phyloP scores from a whole-genome alignment of 2,329 filamentous ascomycete species.

The Lomentospora prolificans region DNA sequence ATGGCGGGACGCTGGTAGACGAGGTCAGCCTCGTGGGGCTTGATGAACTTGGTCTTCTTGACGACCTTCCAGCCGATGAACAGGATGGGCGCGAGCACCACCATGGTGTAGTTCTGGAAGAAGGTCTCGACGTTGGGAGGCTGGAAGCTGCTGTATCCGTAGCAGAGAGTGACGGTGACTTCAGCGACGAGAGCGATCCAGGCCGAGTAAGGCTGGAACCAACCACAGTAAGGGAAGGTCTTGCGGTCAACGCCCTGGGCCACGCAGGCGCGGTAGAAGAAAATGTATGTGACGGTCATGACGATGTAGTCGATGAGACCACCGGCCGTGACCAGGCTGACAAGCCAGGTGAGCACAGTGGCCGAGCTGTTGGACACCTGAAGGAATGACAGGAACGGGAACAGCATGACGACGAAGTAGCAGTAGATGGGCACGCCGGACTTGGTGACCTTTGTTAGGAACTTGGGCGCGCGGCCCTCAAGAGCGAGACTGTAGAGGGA shows the following conservation, averaged over 20 bases:
- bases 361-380: slow-evolving; percentile 29
- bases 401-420: slow-evolving; percentile 36
- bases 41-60: slow-evolving; percentile 46
- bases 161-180: slow-evolving; percentile 34
- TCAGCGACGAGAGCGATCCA: slow-evolving; percentile 34
- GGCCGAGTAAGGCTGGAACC: slow-evolving; percentile 49
- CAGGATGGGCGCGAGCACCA: slow-evolving; percentile 40
- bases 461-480: slow-evolving; percentile 38
- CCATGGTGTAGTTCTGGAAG: slow-evolving; percentile 48
- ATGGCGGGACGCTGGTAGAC: slow-evolving; percentile 50
- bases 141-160: slow-evolving; percentile 44
- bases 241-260: slow-evolving; percentile 35
- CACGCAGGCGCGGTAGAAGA: slow-evolving; percentile 44
- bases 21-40: slow-evolving; percentile 45
- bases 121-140: slow-evolving; percentile 38
- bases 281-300: slow-evolving; percentile 46
- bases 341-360: slow-evolving; percentile 32
- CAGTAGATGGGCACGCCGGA: slow-evolving; percentile 45
- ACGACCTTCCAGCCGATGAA: slow-evolving; percentile 54
- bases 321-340: slow-evolving; percentile 35
- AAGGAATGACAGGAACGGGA: slow-evolving; percentile 35
- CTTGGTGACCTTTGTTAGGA: slow-evolving; percentile 43
- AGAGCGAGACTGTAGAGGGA: slow-evolving; percentile 45
- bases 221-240: slow-evolving; percentile 46
- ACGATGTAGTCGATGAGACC: slow-evolving; percentile 40